Evolutionary conservation across 2,329 filamentous ascomycete genomes (phyloP).

Genomic region (Penicillium paneum): DNA sequence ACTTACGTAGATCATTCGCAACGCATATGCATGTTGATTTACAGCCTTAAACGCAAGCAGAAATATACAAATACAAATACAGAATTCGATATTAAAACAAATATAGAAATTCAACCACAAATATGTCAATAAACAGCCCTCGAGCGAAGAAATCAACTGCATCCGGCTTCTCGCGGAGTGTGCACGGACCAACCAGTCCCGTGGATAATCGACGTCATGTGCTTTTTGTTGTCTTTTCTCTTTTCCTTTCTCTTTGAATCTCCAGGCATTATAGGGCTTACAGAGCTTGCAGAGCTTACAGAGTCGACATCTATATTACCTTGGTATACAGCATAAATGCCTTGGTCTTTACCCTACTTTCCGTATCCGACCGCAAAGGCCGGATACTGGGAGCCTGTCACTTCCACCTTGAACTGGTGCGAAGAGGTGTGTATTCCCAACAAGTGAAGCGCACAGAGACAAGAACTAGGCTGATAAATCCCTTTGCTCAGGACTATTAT

Average conservation of each 20-base stretch:
- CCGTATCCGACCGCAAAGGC: slow-evolving; percentile 48
- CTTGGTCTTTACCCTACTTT: slow-evolving; percentile 33
- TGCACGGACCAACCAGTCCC: slow-evolving; percentile 10
- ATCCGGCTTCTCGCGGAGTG: slow-evolving; percentile 24
- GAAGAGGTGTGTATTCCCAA: slow-evolving; percentile 59
- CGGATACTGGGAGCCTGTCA: slow-evolving; percentile 68
- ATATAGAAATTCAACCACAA: too few species aligned
- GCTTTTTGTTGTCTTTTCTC: slow-evolving; percentile 1
- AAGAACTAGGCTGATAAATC: not conserved
- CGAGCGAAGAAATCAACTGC: not conserved
- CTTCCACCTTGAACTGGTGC: slow-evolving; percentile 73
- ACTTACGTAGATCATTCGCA: not conserved
- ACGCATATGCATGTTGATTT: not conserved
- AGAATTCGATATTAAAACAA: not conserved
- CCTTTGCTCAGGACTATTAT: slow-evolving; percentile 63
- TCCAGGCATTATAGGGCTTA: not conserved
- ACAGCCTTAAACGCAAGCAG: not conserved
- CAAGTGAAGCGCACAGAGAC: not conserved
- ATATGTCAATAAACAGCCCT: not conserved
- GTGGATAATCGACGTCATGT: slow-evolving; percentile 22
- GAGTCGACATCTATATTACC: not conserved
- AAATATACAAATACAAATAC: not conserved
- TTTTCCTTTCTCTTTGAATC: not conserved
- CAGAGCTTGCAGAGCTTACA: not conserved
- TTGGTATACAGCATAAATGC: slow-evolving; percentile 23